Evolutionary conservation across 768 basidiomycete genomes (phyloP), one percentile per base, ranked within the genome.

Genomic region (Piloderma croceum): DNA sequence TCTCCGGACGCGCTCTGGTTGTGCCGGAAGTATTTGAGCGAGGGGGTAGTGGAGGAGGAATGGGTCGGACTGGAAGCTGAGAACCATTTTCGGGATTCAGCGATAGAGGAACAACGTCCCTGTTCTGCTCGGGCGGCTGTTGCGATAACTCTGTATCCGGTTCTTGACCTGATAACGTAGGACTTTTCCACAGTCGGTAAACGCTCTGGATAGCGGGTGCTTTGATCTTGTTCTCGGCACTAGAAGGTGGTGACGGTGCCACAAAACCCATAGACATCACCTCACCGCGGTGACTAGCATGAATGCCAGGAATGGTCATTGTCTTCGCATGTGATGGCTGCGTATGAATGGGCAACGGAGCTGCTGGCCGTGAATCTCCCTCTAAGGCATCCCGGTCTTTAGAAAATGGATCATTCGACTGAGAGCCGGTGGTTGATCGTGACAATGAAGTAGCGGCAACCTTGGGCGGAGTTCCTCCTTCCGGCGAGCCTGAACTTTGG

Each of bases 271-370:
- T 72, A 3, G 87, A 83, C 80, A 87, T 86, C 31, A 90, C 76
- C 45, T 90, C 86, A 7, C 83, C 84, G n/a, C 77, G 77, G 53
- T 90, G 82, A 50, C 80, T 85, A 3, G 78, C 86, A 52, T 90
- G 88, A 44, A 91, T 91, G 2, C 86, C 85, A 7, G 89, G 89
- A 47, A 91, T 90, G 11, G 77, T 80, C 89, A 91, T 91, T 31
- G 74, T 82, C 50, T 78, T 83, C 22, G 77, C 82, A 54, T 80
- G 77, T 6, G 67, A 58, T 3, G 88, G 88, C 53, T 90, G 89
- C 13, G 79, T 78, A 48, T 81, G 77, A 48, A 86, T 85, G 6
- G 81, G 76, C 13, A 68, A 62, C 7, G 55, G 50, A 4, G 43
- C 47, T 17, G 45, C 33, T 5, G 39, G 43, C 4, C 36, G 24